phyloP scores from a whole-genome alignment of 805 yeast species.

The Kuraishia capsulata region DNA sequence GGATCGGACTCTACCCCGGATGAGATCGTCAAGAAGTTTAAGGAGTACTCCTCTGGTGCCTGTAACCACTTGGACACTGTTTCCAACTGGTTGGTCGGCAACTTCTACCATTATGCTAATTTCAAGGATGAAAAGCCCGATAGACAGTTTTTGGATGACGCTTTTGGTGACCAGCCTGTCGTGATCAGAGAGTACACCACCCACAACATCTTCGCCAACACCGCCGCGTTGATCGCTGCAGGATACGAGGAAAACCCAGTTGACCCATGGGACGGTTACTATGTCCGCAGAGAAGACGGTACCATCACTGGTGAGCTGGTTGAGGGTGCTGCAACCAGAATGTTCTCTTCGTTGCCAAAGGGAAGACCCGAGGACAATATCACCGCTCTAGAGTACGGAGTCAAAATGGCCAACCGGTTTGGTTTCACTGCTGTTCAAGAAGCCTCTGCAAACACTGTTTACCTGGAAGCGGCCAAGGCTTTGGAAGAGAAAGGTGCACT shows the following conservation, averaged over 20 bases:
- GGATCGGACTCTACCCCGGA: slow-evolving; percentile 11
- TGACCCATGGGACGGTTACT: slow-evolving; percentile 19
- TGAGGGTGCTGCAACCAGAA: slow-evolving; percentile 17
- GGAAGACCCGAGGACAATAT: slow-evolving; percentile 13
- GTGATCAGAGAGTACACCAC: slow-evolving; percentile 18
- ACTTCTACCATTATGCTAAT: slow-evolving; percentile 16
- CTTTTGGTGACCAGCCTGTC: slow-evolving; percentile 19
- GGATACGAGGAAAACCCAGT: slow-evolving; percentile 16
- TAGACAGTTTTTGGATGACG: slow-evolving; percentile 16
- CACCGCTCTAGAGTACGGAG: slow-evolving; percentile 15
- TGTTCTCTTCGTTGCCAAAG: slow-evolving; percentile 13
- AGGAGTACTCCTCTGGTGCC: slow-evolving; percentile 11
- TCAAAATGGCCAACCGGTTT: slow-evolving; percentile 15
- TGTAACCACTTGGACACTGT: slow-evolving; percentile 14
- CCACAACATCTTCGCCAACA: slow-evolving; percentile 17
- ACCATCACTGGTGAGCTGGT: slow-evolving; percentile 18
- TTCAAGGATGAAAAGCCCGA: slow-evolving; percentile 17
- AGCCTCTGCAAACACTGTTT: slow-evolving; percentile 16
- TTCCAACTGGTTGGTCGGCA: slow-evolving; percentile 17
- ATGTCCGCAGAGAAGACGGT: slow-evolving; percentile 16
- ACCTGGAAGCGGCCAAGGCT: slow-evolving; percentile 15
- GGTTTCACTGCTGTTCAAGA: slow-evolving; percentile 18
- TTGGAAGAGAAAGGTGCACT: slow-evolving; percentile 11
- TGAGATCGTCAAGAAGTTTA: slow-evolving; percentile 14
- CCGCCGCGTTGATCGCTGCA: slow-evolving; percentile 18